These are phyloP conservation scores for Suillus paluster DNA, from an alignment of 768 basidiomycete genomes.

Conservation along the genomic window DNA sequence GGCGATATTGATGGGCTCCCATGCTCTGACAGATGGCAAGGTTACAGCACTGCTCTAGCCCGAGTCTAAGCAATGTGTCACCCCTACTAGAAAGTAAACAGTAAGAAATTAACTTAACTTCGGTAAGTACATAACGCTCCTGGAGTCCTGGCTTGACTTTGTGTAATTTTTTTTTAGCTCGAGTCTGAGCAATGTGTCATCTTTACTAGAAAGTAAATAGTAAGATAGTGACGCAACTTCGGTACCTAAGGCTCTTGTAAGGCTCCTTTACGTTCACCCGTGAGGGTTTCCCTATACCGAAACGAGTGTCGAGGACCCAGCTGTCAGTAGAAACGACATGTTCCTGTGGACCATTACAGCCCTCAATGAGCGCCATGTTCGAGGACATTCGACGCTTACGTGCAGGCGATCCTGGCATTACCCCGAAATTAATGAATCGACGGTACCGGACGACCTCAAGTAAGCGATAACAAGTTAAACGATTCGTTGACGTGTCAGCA, in stretches of 20 bases:
- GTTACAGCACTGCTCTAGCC: neutral
- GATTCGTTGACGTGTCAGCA: neutral
- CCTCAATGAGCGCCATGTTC: neutral
- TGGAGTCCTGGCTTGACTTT: too few species aligned
- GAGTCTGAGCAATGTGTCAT: neutral
- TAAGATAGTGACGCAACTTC: neutral
- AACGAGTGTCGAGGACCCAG: neutral
- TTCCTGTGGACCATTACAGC: neutral
- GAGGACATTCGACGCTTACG: neutral
- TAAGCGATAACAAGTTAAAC: neutral
- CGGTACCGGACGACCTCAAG: neutral
- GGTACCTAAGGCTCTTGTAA: neutral
- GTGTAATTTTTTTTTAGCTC: too few species aligned
- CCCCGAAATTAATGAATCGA: slow-evolving; percentile 9
- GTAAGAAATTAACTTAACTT: neutral
- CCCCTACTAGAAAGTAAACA: neutral
- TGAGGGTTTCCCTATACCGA: neutral
- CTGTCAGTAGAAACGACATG: slow-evolving; percentile 4
- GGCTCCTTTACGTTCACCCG: slow-evolving; percentile 5
- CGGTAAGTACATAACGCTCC: neutral
- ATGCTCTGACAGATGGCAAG: slow-evolving; percentile 4
- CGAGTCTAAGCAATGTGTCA: neutral
- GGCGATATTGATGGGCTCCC: slow-evolving; percentile 1
- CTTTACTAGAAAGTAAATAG: neutral
- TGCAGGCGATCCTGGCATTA: slow-evolving; percentile 2